Evolutionary conservation across 495 filamentous ascomycete genomes (phyloP), one percentile per base, ranked within the genome.

Genomic region (Apiosordaria backusii): DNA sequence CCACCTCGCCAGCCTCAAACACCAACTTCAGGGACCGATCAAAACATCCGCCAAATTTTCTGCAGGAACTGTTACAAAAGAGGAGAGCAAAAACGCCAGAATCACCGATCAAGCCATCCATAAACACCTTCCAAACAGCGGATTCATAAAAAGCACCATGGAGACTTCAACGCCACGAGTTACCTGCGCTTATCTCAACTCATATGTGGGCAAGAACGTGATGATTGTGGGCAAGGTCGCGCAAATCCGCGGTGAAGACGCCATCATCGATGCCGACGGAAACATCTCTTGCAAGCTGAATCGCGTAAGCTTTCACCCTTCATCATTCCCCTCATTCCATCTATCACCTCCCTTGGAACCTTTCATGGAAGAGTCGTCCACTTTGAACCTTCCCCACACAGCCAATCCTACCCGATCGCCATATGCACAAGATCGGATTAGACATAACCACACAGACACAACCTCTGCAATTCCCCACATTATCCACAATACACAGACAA

Each of bases 161-260:
- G 59, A 57, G n/a, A 22, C 25, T 15, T 85, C 87, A 72, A 89
- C 88, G 64, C 89, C 90, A 61, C 89, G 90, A 76, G 81, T 92
- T 69, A 88, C 87, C 66, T 86, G 87, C 67, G 75, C 79, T 50
- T 85, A 90, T 74, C 85, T 93, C 61, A 81, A 89, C 72, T 81
- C 82, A 72, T 92, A 89, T 77, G 82, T 88, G 68, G 83, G 84
- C 74, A 86, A 85, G 61, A 90, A 88, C 62, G 90, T 98, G 63
- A 92, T 92, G 64, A 81, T 98, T 57, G 85, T 97, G 3, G 94
- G 94, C 69, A 94, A 91, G 72, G 92, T 97, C 9, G 81, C 84
- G 16, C 86, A 91, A 60, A 80, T 97, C 16, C 88, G 87, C 50
- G 93, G 93, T 65, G 92, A 95, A n/a, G 84, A 82, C 27, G 94